Conservation (phyloP, 345 rosid species). For the Cochlearia excelsa region DNA sequence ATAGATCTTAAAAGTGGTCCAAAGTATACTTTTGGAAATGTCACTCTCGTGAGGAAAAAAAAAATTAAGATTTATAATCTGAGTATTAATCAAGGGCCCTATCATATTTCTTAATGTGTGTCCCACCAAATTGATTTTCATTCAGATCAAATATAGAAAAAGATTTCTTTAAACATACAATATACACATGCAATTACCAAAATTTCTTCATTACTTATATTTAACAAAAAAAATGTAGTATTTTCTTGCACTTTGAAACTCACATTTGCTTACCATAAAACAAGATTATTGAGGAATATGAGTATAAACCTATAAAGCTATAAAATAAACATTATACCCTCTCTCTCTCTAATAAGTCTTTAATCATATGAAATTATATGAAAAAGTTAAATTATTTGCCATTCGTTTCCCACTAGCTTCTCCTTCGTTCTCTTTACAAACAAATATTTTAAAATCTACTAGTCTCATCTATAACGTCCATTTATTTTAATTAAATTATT, state of each 20-base stretch:
- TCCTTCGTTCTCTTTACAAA: not conserved
- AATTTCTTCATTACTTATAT: no score
- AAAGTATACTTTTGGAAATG: conserved; percentile 39
- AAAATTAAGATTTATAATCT: conserved; percentile 23
- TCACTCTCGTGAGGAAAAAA: conserved; percentile 31
- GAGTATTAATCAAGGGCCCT: conserved; percentile 39
- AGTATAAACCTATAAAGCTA: no score
- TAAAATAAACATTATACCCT: no score
- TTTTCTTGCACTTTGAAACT: not conserved
- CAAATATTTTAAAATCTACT: not conserved
- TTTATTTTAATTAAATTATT: no score
- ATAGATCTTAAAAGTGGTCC: conserved; percentile 43
- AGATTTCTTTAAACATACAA: not conserved
- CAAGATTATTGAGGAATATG: not conserved
- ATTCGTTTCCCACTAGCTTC: not conserved
- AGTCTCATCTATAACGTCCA: not conserved
- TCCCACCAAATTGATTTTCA: conserved; percentile 37
- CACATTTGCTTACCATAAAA: not conserved
- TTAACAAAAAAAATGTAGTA: not conserved
- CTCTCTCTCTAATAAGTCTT: no score
- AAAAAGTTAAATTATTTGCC: not conserved
- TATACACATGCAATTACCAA: conserved; percentile 22
- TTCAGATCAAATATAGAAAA: conserved; percentile 6
- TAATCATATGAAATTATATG: no score
- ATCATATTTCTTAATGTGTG: conserved; percentile 29